Base-by-base conservation (phyloP, 768 basidiomycete species). In the Rhodotorula taiwanensis region DNA sequence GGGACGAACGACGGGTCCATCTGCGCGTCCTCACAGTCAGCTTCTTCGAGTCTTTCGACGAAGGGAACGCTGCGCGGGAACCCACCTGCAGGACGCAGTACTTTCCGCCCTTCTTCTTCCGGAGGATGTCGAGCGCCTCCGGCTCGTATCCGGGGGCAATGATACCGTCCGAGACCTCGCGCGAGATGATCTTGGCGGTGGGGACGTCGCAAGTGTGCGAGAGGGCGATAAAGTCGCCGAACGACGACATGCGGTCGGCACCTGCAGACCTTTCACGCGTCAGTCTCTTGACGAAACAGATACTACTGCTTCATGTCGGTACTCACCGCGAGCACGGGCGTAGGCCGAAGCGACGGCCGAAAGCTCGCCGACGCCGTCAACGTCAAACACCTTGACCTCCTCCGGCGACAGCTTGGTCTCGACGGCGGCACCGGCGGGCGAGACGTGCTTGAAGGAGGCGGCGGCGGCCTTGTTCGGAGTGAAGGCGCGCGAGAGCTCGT, bases 391-490 rank as follows among this genome's bases (percentile, higher is more conserved):
- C 71, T 87, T 85, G 73, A 92, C 89, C 77, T 97, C 93, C 0
- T 80, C 82, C 33, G 88, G 86, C 70, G 84, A 81, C 48, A 99
- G 81, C 55, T 64, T 53, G 73, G 83, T 83, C 59, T 95, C 75
- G 18, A 97, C 89, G 31, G 93, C 95, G 10, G 89, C 92, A 54
- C 95, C 95, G 3, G 95, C 95, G 16, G 95, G 95, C 23, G 94
- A 98, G 63, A 99, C 95, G 74, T 99, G 95, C 79, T 99, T 99
- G 85, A 98, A 99, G 1, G 93, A 97, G 0, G 95, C 94, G 18
- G 95, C 94, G 20, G 95, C 95, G 23, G 95, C 93, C 50, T 98
- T 83, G 47, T 67, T 55, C 43, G 74, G 75, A 41, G 80, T 77
- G 60, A 98, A 83, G 1, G 89, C 89, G 61, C 84, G 88, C 50